Evolutionary conservation across 78 protist species (phyloP).

Genomic region (Dictyostelium capitatum): DNA sequence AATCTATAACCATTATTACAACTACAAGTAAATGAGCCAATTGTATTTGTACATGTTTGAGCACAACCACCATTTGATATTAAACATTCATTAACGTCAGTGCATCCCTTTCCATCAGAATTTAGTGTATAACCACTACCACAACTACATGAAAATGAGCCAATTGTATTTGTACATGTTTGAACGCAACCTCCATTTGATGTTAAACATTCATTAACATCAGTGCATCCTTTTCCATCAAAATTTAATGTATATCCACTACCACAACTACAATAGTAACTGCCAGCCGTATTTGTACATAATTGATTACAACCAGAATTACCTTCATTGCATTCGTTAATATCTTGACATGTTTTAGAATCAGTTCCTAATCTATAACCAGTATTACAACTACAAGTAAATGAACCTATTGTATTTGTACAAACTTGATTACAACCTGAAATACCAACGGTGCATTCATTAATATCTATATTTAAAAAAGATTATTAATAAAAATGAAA

Average conservation of each 20-base stretch:
- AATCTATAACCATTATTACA: neutral
- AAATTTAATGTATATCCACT: neutral
- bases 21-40: neutral
- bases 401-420: neutral
- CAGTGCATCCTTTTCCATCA: neutral
- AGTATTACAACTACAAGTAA: neutral
- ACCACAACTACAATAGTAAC: neutral
- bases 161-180: neutral
- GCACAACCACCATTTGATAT: neutral
- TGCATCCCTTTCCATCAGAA: neutral
- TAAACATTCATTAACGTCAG: conserved; percentile 1
- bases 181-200: neutral
- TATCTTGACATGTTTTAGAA: neutral
- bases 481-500: too few species aligned
- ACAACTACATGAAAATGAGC: neutral
- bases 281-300: neutral
- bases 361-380: neutral
- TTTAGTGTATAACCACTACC: neutral
- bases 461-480: neutral
- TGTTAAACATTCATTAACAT: conserved; percentile 4
- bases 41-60: neutral
- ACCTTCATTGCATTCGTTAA: neutral
- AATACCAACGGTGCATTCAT: neutral
- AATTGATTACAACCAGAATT: neutral
- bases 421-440: neutral